Conservation (phyloP, 495 filamentous ascomycete species). For the Penicilliopsis zonata region DNA sequence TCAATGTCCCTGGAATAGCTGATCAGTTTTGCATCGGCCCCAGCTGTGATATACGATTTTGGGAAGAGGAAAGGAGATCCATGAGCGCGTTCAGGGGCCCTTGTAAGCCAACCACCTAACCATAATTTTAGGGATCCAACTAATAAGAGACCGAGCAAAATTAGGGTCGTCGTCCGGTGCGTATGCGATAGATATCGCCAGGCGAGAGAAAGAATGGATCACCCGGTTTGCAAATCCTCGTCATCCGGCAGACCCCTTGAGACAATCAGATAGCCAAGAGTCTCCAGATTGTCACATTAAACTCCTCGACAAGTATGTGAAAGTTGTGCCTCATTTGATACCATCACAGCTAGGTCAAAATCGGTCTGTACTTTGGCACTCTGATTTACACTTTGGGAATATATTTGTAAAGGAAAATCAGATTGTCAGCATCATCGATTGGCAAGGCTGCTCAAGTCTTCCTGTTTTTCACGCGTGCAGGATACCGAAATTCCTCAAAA, state of each 20-base stretch:
- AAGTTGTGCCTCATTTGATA: conserved; percentile 4
- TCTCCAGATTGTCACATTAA: conserved; percentile 4
- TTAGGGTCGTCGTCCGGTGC: conserved; percentile 1
- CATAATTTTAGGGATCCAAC: conserved; percentile 1
- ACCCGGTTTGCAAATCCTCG: conserved; percentile 3
- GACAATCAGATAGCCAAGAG: conserved; percentile 6
- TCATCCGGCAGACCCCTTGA: conserved; percentile 4
- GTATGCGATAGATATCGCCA: conserved; percentile 4
- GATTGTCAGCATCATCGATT: conserved; percentile 5
- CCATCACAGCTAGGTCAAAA: conserved; percentile 2
- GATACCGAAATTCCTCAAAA: conserved; percentile 5
- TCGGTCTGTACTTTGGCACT: conserved; percentile 5
- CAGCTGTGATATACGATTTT: conserved; percentile 1
- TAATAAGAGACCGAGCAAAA: conserved; percentile 1
- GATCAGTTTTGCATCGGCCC: conserved; percentile 12
- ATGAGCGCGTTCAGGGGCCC: neutral
- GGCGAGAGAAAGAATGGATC: conserved; percentile 5
- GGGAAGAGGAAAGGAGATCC: neutral
- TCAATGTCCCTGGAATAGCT: neutral
- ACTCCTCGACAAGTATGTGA: conserved; percentile 3
- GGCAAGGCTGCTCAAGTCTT: conserved; percentile 6
- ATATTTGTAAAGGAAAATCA: conserved; percentile 3
- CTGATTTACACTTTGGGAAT: conserved; percentile 5
- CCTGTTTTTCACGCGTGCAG: conserved; percentile 4
- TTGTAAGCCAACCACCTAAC: conserved; percentile 1